These are phyloP conservation scores for Trichoderma erinaceum DNA, from an alignment of 495 filamentous ascomycete genomes.

Conservation along the genomic window DNA sequence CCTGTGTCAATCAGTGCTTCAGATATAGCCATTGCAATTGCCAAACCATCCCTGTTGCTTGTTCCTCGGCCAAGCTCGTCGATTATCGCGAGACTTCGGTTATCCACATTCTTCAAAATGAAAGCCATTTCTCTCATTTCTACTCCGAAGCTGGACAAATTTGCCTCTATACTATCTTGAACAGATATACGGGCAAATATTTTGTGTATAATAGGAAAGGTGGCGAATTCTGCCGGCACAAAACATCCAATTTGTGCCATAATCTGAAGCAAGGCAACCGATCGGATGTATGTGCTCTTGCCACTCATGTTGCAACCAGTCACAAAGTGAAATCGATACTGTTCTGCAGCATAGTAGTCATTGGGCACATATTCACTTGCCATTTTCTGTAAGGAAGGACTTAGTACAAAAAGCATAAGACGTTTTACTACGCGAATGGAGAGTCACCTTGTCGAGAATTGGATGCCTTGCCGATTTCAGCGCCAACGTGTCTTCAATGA, in stretches of 20 bases:
- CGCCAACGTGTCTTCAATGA: conserved; percentile 65
- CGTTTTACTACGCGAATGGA: neutral
- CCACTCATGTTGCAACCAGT: conserved; percentile 98
- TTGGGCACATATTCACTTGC: conserved; percentile 71
- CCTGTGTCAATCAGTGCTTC: conserved; percentile 76
- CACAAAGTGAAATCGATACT: conserved; percentile 81
- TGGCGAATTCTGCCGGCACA: conserved; percentile 77
- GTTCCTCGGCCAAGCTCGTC: conserved; percentile 94
- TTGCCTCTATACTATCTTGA: conserved; percentile 84
- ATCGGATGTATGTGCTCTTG: conserved; percentile 93
- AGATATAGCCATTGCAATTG: conserved; percentile 81
- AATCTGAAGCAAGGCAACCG: conserved; percentile 73
- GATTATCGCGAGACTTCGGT: conserved; percentile 71
- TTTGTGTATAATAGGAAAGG: conserved; percentile 72
- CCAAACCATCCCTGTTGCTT: conserved; percentile 78
- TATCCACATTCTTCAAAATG: conserved; percentile 73
- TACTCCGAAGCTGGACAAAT: conserved; percentile 85
- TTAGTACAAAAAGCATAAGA: conserved; percentile 15
- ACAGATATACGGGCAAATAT: conserved; percentile 83
- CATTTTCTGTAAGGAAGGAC: conserved; percentile 26
- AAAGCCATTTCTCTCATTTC: conserved; percentile 97
- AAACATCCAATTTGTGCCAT: conserved; percentile 95
- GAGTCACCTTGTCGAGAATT: conserved; percentile 63
- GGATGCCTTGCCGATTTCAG: conserved; percentile 81
- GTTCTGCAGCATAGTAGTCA: conserved; percentile 73